Conservation (phyloP, 352 stramenopile genomes). For the Globisporangium nodosum region DNA sequence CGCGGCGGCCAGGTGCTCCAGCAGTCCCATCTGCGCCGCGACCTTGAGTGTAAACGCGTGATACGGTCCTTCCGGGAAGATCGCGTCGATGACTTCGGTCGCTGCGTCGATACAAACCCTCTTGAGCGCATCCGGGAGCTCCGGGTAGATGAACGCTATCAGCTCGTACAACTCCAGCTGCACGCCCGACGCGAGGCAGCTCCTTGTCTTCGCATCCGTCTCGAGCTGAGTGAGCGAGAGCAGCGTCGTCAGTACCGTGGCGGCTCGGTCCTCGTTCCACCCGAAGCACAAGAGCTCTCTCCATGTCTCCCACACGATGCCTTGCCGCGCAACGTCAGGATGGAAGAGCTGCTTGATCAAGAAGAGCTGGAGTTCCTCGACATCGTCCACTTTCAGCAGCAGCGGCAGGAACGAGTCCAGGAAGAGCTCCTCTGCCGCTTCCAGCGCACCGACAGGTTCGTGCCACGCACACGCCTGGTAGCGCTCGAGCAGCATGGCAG, state of each 20-base stretch:
- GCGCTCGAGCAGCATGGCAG: slow-evolving; percentile 28
- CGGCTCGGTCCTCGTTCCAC: slow-evolving; percentile 33
- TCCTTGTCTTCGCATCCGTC: slow-evolving; percentile 5
- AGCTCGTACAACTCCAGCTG: slow-evolving; percentile 34
- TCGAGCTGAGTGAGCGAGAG: slow-evolving; percentile 28
- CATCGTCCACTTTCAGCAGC: slow-evolving; percentile 18
- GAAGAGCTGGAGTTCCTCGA: slow-evolving; percentile 34
- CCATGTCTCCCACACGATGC: slow-evolving; percentile 50
- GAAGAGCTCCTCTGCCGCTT: slow-evolving; percentile 19
- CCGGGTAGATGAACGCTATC: slow-evolving; percentile 38
- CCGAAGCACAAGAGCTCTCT: slow-evolving; percentile 49
- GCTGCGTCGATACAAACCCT: slow-evolving; percentile 37
- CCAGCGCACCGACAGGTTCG: slow-evolving; percentile 9
- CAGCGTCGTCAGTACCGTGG: slow-evolving; percentile 25
- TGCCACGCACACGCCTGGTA: slow-evolving; percentile 27
- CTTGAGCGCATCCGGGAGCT: slow-evolving; percentile 32
- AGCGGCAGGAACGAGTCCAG: slow-evolving; percentile 35
- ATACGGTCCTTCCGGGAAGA: slow-evolving; percentile 48
- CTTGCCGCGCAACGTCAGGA: slow-evolving; percentile 31
- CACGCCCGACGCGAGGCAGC: slow-evolving; percentile 22
- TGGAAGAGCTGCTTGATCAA: slow-evolving; percentile 51
- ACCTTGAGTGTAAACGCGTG: slow-evolving; percentile 37
- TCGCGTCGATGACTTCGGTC: slow-evolving; percentile 32
- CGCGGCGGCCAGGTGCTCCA: slow-evolving; percentile 35
- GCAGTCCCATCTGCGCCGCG: slow-evolving; percentile 33